These are phyloP conservation scores for Porodaedalea pini DNA, from an alignment of 1,284 basidiomycete species.

Conservation along the genomic window DNA sequence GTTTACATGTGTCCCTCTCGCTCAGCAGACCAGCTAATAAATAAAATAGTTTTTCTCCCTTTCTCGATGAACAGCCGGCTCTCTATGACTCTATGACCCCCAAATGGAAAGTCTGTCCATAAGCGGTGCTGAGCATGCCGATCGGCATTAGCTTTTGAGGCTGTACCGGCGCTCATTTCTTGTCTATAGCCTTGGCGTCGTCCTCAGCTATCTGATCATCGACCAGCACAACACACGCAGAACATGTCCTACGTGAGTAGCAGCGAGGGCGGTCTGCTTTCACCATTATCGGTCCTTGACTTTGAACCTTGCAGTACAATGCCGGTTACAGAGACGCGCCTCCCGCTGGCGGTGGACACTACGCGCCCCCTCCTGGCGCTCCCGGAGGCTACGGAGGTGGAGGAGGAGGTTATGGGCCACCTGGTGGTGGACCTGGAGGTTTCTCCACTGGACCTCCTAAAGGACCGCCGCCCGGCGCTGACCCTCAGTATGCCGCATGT, in stretches of 20 bases:
- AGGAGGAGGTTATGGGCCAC: constrained; percentile 32
- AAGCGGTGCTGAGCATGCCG: neutral
- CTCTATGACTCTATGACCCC: too few relatives aligned
- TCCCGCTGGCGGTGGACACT: constrained; percentile 10
- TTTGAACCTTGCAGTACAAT: neutral
- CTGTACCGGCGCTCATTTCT: neutral
- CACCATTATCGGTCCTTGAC: neutral
- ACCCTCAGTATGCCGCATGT: constrained; percentile 57
- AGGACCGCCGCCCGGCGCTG: constrained; percentile 60
- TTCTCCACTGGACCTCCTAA: constrained; percentile 39
- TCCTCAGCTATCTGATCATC: neutral
- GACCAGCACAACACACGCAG: neutral
- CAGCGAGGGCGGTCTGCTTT: neutral
- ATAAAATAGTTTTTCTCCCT: too few relatives aligned
- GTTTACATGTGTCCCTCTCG: too few relatives aligned
- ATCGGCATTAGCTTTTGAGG: neutral
- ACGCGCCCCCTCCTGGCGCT: constrained; percentile 9
- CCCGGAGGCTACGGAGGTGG: constrained; percentile 17
- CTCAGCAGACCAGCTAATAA: too few relatives aligned
- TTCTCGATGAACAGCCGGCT: too few relatives aligned
- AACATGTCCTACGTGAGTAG: constrained; percentile 10
- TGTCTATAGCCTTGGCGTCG: neutral
- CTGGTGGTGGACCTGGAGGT: constrained; percentile 33
- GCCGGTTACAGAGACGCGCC: constrained; percentile 8
- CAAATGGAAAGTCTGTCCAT: neutral